Evolutionary conservation across 495 filamentous ascomycete genomes (phyloP), one percentile per base, ranked within the genome.

Genomic region (Aspergillus mulundensis): DNA sequence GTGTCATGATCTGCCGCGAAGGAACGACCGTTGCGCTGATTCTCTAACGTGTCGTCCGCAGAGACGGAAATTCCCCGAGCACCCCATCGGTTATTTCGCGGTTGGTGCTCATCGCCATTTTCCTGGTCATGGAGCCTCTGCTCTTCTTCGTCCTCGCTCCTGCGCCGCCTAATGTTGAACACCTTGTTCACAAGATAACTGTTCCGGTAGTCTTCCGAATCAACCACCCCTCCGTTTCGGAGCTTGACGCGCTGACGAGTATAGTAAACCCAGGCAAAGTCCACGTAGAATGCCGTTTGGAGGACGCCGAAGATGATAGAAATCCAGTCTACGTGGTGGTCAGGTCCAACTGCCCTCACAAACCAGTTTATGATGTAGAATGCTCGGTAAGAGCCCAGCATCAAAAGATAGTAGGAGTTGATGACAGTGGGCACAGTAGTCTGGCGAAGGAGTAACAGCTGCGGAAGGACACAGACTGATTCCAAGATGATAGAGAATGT

Each of bases 251-350:
- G 82, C 73, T 97, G 95, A 34, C 94, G 80, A 4, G 86, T 86
- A 74, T 87, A 96, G 75, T 98, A 98, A 0, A 98, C 90, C 91
- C 92, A 97, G 21, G 88, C 90, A 66, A 98, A 98, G 68, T 98
- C 95, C 59, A 91, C 66, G 67, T 97, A 97, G 50, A 97, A 82
- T 1, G 85, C 83, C 0, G 93, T 97, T 73, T 98, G 95, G 23
- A 97, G 75, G 58, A 95, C 73, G 36, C 93, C 94, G 68, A 95
- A 97, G 49, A 94, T 76, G 56, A 91, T 78, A 10, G 85, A 79
- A 28, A 92, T 78, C n/a, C 81, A 79, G 60, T 94, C 89, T 59
- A 83, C 82, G 49, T 76, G 70, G n/a, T 74, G 66, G 54, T 84
- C 81, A 12, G 75, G 68, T 53, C 82, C 79, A 16, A 85, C 69